Base-by-base conservation (phyloP, 495 filamentous ascomycete genomes). In the Hyaloscypha variabilis region DNA sequence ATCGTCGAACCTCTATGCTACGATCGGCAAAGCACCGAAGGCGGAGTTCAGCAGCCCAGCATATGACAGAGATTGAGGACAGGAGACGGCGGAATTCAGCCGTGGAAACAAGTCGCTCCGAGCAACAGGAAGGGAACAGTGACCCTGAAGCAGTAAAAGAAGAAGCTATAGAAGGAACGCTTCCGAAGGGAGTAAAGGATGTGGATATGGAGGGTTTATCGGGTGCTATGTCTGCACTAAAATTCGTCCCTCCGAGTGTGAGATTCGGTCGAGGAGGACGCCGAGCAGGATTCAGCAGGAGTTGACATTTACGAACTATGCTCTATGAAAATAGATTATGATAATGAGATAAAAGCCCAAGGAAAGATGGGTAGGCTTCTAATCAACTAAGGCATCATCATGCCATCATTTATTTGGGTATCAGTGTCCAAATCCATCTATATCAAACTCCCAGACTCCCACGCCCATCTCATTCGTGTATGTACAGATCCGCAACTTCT, bases 161-260 rank as follows among this genome's bases (percentile, higher is more conserved):
- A 49, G 58, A 50, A 34, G 56, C n/a, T 25, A 17, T 26, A 23
- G 30, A 51, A 23, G 30, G 31, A 17, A 60, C 49, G 19, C 56
- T n/a, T 58, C 6, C 58, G 49, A 59, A 14, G 13, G 24, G 25
- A 26, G 0, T 36, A 56, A 30, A 66, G 13, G 59, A 90, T 65
- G 78, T 79, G 26, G 88, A 88, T 25, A 88, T 97, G 75, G 86
- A 89, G 24, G 85, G 88, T 60, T 77, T 97, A 13, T 81, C 87
- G n/a, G 82, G 82, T 29, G 91, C 91, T 5, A 94, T 97, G 92
- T 90, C 91, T 6, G 83, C 90, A 0, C 76, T 97, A 42, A 90
- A 87, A 55, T 93, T 97, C 72, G 87, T 97, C 8, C 94, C 94
- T 21, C 76, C 83, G 17, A 93, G 88, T 70, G 83, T 97, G 28